A percentile compares a stretch with the other conserved stretches of the same genome.
phyloP scores from a whole-genome alignment of 2,329 filamentous ascomycete species.

The Beauveria medogensis region DNA sequence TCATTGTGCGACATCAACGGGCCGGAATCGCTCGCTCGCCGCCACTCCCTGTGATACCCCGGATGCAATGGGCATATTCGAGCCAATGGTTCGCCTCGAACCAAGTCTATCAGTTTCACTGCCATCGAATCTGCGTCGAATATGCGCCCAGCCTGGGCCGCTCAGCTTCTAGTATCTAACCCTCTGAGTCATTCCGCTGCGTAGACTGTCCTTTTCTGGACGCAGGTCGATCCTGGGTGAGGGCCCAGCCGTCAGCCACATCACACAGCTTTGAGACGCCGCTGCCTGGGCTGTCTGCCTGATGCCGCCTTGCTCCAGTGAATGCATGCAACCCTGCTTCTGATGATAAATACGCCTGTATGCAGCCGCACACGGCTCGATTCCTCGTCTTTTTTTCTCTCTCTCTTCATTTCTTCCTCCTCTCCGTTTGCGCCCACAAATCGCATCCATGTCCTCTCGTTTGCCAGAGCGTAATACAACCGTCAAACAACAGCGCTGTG shows the following conservation, averaged over 20 bases:
- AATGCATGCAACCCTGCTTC: constrained; percentile 1
- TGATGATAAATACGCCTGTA: constrained; percentile 5
- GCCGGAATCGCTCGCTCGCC: neutral
- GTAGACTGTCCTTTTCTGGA: neutral
- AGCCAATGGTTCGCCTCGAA: neutral
- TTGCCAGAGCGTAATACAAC: neutral
- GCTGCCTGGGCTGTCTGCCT: constrained; percentile 9
- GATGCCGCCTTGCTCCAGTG: constrained; percentile 6
- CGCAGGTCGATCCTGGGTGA: constrained; percentile 1
- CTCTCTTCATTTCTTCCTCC: neutral
- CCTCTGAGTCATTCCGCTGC: constrained; percentile 7
- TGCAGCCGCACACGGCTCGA: neutral
- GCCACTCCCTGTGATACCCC: neutral
- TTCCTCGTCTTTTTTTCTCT: neutral
- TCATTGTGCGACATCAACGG: neutral
- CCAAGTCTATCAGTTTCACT: neutral
- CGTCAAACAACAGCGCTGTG: neutral
- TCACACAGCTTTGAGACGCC: constrained; percentile 2
- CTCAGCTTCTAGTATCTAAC: neutral
- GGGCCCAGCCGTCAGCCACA: constrained; percentile 9
- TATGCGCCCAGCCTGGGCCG: neutral
- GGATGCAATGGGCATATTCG: neutral
- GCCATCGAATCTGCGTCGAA: neutral
- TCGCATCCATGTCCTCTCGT: neutral
- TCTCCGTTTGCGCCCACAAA: neutral